Evolutionary conservation across 306 rosid species (phyloP), one percentile per base, ranked within the genome.

Genomic region (Trichosanthes truncata): DNA sequence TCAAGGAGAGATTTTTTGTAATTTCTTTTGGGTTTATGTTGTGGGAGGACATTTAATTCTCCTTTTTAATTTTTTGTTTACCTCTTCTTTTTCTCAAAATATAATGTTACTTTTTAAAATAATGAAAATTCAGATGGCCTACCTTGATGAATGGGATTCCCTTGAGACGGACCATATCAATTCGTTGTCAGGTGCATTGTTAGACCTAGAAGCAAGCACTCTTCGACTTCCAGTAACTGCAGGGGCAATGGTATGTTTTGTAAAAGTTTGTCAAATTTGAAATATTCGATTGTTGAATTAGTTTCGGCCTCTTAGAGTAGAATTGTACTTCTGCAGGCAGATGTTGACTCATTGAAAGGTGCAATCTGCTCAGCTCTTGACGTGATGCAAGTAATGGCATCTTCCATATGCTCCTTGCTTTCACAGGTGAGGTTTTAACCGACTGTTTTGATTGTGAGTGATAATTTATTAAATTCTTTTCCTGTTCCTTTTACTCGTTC

Each of bases 141-240:
- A 86, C 85, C 98, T 93, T 79, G 96, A 93, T 48, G 91, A 87
- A 35, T 96, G 99, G 99, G 96, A 90, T 77, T 78, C 85, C 80
- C 91, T 90, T 83, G 99, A 93, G 87, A 84, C 43, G 25, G 91
- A 91, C 79, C 99, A 93, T 77, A 79, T 89, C 35, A 82, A 86
- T 87, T 92, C 98, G 76, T 81, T 96, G 78, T 85, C 98, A 21
- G 93, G 96, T 83, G 97, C 97, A 67, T 86, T 90, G 73, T 93
- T 89, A 83, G 99, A 96, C 85, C 91, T 96, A 66, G 97, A 93
- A 90, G 94, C 98, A 29, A 90, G 88, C 92, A 96, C 98, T 71
- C 92, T 96, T 33, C 98, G 97, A 80, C 92, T 96, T 82, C 98
- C 99, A 3, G 85, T 91, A 78, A 86, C 92, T 60, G 88, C 94